phyloP scores from a whole-genome alignment of 257 asterid genomes.

The Echium plantagineum region DNA sequence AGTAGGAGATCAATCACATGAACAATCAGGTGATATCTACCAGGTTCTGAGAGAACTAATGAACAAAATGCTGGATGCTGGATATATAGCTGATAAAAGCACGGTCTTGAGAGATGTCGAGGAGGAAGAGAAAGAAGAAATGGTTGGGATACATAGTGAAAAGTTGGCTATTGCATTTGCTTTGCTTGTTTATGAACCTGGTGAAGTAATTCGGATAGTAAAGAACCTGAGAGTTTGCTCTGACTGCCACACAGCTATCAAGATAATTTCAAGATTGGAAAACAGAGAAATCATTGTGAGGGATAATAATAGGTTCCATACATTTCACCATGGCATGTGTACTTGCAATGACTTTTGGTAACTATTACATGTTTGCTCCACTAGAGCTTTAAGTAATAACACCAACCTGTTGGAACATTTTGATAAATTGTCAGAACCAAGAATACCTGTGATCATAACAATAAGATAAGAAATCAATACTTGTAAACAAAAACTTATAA shows the following conservation, averaged over 20 bases:
- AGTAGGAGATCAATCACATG: constrained; percentile 38
- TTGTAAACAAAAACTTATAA: too few species aligned
- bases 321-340: constrained; percentile 37
- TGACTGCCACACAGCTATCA: constrained; percentile 59
- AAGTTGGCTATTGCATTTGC: constrained; percentile 53
- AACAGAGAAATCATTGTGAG: constrained; percentile 45
- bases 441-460: too few species aligned
- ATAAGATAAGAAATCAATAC: too few species aligned
- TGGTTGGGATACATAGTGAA: constrained; percentile 55
- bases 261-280: constrained; percentile 43
- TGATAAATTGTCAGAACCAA: too few species aligned
- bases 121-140: constrained; percentile 63
- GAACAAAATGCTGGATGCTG: constrained; percentile 31
- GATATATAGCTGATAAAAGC: constrained; percentile 46
- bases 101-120: constrained; percentile 46
- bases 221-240: constrained; percentile 57
- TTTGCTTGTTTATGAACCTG: constrained; percentile 36
- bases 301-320: constrained; percentile 57
- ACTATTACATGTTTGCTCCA: background rate
- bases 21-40: constrained; percentile 29
- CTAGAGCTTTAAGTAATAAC: too few species aligned
- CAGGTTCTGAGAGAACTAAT: constrained; percentile 22
- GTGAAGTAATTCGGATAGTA: constrained; percentile 37
- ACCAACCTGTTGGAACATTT: too few species aligned
- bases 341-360: constrained; percentile 73